Conservation (phyloP, 805 yeast genomes). For the Wickerhamiella kurtzmanii region DNA sequence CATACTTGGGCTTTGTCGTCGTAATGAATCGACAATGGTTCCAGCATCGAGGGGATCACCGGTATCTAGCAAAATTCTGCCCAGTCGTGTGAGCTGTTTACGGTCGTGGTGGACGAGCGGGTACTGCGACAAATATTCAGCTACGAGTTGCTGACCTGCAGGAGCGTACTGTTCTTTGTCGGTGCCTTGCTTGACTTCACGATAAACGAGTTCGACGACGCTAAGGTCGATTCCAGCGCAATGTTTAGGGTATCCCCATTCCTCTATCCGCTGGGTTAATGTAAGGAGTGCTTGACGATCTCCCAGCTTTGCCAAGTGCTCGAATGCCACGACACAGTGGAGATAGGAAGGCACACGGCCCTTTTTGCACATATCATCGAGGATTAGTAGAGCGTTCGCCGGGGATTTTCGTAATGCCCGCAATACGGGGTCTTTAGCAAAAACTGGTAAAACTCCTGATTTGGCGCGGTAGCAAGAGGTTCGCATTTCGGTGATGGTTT, state of each 20-base stretch:
- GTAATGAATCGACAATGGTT: conserved; percentile 7
- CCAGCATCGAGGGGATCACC: conserved; percentile 6
- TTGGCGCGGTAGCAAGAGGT: background rate
- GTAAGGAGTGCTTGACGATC: background rate
- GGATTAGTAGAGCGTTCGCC: conserved; percentile 1
- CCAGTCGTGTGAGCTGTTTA: conserved; percentile 15
- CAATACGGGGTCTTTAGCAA: background rate
- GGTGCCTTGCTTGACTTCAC: background rate
- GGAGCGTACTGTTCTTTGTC: background rate
- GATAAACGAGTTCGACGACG: conserved; percentile 11
- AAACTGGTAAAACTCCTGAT: background rate
- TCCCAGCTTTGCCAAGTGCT: conserved; percentile 6
- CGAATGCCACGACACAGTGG: conserved; percentile 10
- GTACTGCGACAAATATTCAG: conserved; percentile 16
- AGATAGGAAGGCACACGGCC: conserved; percentile 13
- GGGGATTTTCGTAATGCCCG: background rate
- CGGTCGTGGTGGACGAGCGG: conserved; percentile 15
- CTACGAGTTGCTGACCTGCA: conserved; percentile 7
- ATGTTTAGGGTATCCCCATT: conserved; percentile 14
- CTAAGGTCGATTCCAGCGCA: conserved; percentile 18
- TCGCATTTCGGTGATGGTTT: background rate
- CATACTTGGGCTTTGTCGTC: background rate
- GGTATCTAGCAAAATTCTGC: conserved; percentile 5
- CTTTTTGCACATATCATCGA: conserved; percentile 7
- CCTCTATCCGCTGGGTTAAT: conserved; percentile 5